phyloP scores from a whole-genome alignment of 306 rosid genomes.

The Castanea crenata region DNA sequence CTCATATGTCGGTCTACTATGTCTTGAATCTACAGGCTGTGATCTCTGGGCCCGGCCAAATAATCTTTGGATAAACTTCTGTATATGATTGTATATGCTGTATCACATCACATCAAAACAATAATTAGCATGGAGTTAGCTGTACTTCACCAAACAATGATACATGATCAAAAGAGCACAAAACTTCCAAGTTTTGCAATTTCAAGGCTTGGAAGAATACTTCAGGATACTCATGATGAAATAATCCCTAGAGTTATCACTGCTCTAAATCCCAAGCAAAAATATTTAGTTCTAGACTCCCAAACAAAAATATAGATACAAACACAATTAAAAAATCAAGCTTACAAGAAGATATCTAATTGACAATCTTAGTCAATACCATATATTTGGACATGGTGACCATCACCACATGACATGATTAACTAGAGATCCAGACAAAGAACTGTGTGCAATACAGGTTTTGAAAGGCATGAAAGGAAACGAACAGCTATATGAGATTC shows the following conservation, averaged over 20 bases:
- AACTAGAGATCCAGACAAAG: background rate
- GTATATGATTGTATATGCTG: conserved; percentile 91
- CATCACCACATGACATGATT: too few relatives aligned
- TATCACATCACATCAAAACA: conserved; percentile 27
- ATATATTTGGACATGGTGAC: too few relatives aligned
- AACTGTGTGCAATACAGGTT: background rate
- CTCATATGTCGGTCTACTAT: conserved; percentile 20
- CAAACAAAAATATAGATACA: background rate
- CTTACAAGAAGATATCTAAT: too few relatives aligned
- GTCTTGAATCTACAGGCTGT: conserved; percentile 26
- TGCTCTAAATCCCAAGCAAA: background rate
- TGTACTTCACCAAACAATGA: background rate
- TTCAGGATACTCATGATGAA: background rate
- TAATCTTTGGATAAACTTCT: conserved; percentile 51
- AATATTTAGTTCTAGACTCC: background rate
- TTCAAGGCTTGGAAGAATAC: too few relatives aligned
- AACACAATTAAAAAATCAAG: too few relatives aligned
- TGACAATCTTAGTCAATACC: too few relatives aligned
- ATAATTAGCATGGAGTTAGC: background rate
- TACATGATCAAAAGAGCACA: background rate
- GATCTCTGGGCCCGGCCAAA: conserved; percentile 42
- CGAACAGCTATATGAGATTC: background rate
- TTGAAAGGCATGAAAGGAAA: background rate
- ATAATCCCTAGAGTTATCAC: background rate
- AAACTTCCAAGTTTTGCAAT: background rate